Evolutionary conservation across 2,329 filamentous ascomycete genomes (phyloP).

Genomic region (Pseudogymnoascus sp.): DNA sequence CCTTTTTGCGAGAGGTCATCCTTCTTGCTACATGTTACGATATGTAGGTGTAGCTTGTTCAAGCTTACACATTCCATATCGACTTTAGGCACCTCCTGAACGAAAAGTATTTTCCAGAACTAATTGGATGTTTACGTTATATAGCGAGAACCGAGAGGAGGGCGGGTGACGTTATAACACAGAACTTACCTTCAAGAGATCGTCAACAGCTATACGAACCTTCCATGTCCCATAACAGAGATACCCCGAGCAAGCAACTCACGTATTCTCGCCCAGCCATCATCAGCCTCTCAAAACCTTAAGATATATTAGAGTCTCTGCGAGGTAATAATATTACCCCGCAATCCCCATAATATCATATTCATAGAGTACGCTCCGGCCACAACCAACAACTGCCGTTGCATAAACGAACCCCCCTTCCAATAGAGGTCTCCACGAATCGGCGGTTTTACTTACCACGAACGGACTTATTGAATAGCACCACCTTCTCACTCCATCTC

Average conservation of each 20-base stretch:
- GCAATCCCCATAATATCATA: too few species aligned
- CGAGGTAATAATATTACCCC: background rate
- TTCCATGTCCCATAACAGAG: background rate
- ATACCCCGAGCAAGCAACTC: background rate
- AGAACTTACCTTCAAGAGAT: background rate
- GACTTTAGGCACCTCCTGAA: too few species aligned
- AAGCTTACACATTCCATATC: too few species aligned
- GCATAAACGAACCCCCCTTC: background rate
- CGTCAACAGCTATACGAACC: background rate
- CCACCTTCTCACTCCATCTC: background rate
- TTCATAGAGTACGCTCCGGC: background rate
- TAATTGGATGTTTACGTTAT: too few species aligned
- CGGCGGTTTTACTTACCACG: background rate
- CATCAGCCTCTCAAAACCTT: background rate
- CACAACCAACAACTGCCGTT: background rate
- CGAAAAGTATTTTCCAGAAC: too few species aligned
- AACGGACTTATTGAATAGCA: background rate
- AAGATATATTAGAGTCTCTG: background rate
- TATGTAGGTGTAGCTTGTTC: too few species aligned
- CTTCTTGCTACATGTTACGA: too few species aligned
- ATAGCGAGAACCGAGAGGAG: too few species aligned
- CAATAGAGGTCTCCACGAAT: background rate
- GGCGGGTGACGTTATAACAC: background rate
- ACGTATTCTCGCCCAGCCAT: background rate
- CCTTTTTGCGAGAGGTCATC: too few species aligned